These are phyloP conservation scores for Ramularia collo-cygni DNA, from an alignment of 2,329 filamentous ascomycete genomes.

Conservation along the genomic window DNA sequence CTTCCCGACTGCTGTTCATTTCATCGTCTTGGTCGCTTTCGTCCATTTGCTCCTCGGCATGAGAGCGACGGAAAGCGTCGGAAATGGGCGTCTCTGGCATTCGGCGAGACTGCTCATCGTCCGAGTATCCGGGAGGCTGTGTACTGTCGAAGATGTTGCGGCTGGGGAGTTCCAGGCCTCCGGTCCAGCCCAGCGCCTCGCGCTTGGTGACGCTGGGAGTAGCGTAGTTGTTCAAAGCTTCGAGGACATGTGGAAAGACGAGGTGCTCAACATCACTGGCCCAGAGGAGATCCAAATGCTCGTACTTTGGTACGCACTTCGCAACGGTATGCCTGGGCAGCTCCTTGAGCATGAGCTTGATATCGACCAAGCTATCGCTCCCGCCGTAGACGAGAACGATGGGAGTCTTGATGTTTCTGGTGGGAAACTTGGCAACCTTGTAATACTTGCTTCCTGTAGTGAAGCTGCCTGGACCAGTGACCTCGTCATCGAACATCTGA, in stretches of 20 bases:
- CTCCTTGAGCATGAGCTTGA: conserved; percentile 84
- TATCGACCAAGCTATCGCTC: conserved; percentile 88
- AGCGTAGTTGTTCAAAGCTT: conserved; percentile 67
- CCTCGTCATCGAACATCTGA: conserved; percentile 97
- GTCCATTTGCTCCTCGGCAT: conserved; percentile 23
- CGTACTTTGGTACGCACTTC: conserved; percentile 83
- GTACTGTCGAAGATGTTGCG: conserved; percentile 22
- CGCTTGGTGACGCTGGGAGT: conserved; percentile 19
- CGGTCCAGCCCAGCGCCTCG: conserved; percentile 17
- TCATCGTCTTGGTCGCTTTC: conserved; percentile 25
- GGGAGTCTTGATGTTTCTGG: conserved; percentile 92
- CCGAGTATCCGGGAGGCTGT: conserved; percentile 25
- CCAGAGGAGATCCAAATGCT: conserved; percentile 97
- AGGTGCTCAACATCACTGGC: conserved; percentile 73
- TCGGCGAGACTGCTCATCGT: conserved; percentile 18
- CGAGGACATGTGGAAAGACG: conserved; percentile 87
- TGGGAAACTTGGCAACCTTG: conserved; percentile 93
- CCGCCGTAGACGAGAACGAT: conserved; percentile 91
- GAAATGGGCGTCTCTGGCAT: conserved; percentile 14
- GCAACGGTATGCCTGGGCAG: conserved; percentile 78
- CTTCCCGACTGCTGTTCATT: conserved; percentile 11
- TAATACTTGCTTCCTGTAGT: conserved; percentile 74
- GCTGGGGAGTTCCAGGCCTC: conserved; percentile 9
- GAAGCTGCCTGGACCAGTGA: conserved; percentile 67
- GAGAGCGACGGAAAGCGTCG: conserved; percentile 17